A percentile compares a stretch with the other conserved stretches of the same genome.
Conservation (phyloP, 2,329 filamentous ascomycete genomes). For the Harringtonia lauricola region DNA sequence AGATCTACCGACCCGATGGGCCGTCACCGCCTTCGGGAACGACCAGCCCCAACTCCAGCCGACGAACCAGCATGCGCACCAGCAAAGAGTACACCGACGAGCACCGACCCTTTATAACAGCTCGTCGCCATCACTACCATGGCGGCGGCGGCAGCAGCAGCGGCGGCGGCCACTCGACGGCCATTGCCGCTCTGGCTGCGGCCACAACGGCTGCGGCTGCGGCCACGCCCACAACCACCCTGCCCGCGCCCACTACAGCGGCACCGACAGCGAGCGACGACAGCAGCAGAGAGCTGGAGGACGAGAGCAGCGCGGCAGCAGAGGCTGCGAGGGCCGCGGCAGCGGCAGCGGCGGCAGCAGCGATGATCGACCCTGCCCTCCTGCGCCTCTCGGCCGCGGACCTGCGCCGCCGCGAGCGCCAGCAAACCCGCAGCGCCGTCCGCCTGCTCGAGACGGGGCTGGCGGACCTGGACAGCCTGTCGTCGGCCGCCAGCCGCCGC, state of each 20-base stretch:
- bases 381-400: too few relatives aligned
- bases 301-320: neutral
- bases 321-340: too few relatives aligned
- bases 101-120: neutral
- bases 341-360: neutral
- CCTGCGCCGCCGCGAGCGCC: constrained; percentile 5
- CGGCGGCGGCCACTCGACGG: constrained; percentile 5
- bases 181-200: constrained; percentile 8
- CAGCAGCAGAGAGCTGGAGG: neutral
- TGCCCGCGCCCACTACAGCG: neutral
- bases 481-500: constrained; percentile 49
- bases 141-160: neutral
- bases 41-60: constrained; percentile 6
- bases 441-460: constrained; percentile 7
- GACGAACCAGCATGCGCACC: constrained; percentile 5
- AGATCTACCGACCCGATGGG: neutral
- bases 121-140: neutral
- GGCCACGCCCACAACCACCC: constrained; percentile 2
- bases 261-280: neutral
- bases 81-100: neutral
- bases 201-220: neutral
- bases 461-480: constrained; percentile 18
- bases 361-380: neutral
- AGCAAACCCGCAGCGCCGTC: constrained; percentile 5
- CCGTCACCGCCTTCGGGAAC: neutral